These are phyloP conservation scores for Musa acuminata DNA, from an alignment of 176 grass and related monocot species.

Conservation along the genomic window DNA sequence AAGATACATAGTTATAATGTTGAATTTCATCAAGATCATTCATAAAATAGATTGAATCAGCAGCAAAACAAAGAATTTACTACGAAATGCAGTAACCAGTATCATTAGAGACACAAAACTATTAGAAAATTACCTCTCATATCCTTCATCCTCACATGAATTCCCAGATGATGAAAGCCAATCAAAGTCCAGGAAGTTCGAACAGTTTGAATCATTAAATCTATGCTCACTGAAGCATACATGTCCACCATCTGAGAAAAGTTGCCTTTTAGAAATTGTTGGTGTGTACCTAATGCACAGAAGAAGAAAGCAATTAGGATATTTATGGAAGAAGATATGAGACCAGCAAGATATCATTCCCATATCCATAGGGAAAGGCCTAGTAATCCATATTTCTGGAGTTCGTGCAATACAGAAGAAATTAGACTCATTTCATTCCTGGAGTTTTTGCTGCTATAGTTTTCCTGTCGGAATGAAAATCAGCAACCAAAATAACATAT, in stretches of 20 bases:
- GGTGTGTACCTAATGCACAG: slow-evolving; percentile 37
- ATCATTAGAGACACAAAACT: neutral
- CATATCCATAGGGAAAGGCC: too few species aligned
- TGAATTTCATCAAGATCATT: too few species aligned
- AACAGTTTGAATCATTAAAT: slow-evolving; percentile 54
- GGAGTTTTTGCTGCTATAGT: too few species aligned
- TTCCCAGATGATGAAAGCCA: slow-evolving; percentile 79
- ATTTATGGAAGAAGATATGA: neutral
- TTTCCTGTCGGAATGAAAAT: neutral
- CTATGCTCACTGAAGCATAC: slow-evolving; percentile 49
- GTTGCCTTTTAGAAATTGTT: slow-evolving; percentile 29
- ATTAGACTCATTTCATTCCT: neutral
- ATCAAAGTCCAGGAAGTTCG: slow-evolving; percentile 94
- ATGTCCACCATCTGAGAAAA: slow-evolving; percentile 39
- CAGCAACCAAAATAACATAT: neutral
- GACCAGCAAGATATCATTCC: neutral
- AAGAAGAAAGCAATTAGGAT: slow-evolving; percentile 6
- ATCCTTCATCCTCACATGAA: slow-evolving; percentile 70
- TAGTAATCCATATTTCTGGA: neutral
- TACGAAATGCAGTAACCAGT: slow-evolving; percentile 1
- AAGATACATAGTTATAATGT: too few species aligned
- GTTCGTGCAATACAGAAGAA: neutral
- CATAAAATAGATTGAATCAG: neutral
- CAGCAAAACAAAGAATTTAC: neutral
- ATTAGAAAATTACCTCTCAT: slow-evolving; percentile 47